These are phyloP conservation scores for Blastobotrys arbuscula DNA, from an alignment of 1,139 yeast genomes.

Conservation along the genomic window DNA sequence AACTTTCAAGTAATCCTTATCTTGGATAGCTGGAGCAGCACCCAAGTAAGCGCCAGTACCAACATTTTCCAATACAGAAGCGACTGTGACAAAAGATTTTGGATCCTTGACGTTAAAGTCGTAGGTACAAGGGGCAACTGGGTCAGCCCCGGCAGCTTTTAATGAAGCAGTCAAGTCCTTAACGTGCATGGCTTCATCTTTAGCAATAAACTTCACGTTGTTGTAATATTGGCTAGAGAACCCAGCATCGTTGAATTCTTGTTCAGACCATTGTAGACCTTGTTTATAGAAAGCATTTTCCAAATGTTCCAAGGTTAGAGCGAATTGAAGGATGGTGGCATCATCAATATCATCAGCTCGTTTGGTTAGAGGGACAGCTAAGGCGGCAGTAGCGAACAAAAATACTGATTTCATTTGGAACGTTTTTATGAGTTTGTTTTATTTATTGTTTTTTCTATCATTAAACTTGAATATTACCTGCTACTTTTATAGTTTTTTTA, in stretches of 20 bases:
- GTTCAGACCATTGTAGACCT: conserved; percentile 16
- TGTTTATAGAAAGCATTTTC: conserved; percentile 18
- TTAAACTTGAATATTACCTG: too few species aligned
- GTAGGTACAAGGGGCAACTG: conserved; percentile 19
- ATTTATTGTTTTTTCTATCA: too few species aligned
- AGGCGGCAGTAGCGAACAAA: neutral
- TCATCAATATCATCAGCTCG: conserved; percentile 16
- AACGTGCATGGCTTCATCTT: conserved; percentile 14
- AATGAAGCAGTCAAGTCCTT: conserved; percentile 9
- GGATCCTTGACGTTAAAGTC: conserved; percentile 16
- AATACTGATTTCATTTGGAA: too few species aligned
- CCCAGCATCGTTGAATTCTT: conserved; percentile 17
- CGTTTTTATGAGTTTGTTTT: too few species aligned
- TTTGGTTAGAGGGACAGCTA: conserved; percentile 10
- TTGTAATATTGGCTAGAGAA: conserved; percentile 15
- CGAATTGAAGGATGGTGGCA: conserved; percentile 20
- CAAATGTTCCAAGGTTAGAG: conserved; percentile 21
- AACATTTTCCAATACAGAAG: conserved; percentile 17
- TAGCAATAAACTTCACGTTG: conserved; percentile 17
- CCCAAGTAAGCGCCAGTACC: conserved; percentile 21
- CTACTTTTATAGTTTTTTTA: too few species aligned
- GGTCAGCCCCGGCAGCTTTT: conserved; percentile 14
- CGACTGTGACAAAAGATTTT: conserved; percentile 17
- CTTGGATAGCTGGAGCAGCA: conserved; percentile 17
- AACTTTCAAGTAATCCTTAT: conserved; percentile 7